These are phyloP conservation scores for Rhodomyrtus tomentosa DNA, from an alignment of 345 rosid species.

Conservation along the genomic window DNA sequence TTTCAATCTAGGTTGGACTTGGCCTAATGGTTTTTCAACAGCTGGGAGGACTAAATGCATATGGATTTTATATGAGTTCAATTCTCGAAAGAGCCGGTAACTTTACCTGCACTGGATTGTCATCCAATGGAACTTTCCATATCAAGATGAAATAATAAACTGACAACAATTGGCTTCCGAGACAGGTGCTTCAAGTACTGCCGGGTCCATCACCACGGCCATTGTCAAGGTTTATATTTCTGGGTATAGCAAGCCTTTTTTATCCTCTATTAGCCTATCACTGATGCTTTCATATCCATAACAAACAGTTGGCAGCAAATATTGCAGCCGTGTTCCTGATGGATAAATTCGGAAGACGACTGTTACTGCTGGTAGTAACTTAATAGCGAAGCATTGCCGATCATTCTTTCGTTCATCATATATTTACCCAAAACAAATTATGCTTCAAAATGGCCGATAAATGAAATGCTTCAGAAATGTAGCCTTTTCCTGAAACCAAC, in stretches of 20 bases:
- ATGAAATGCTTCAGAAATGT: not conserved
- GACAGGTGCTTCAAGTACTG: slow-evolving; percentile 18
- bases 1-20: slow-evolving; percentile 14
- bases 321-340: slow-evolving; percentile 11
- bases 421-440: not conserved
- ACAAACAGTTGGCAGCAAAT: slow-evolving; percentile 2
- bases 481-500: not conserved
- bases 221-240: slow-evolving; percentile 13
- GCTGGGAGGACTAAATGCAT: slow-evolving; percentile 27
- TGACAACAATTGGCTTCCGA: not conserved
- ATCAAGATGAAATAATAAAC: not conserved
- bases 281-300: not conserved
- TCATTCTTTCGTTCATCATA: not conserved
- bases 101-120: not conserved
- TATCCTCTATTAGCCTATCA: not conserved
- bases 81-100: slow-evolving; percentile 20
- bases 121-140: not conserved
- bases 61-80: slow-evolving; percentile 18
- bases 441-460: not conserved
- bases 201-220: slow-evolving; percentile 16
- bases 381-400: not conserved
- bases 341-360: slow-evolving; percentile 17
- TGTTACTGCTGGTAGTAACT: slow-evolving; percentile 11
- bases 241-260: not conserved
- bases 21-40: slow-evolving; percentile 28